Percentiles rank a stretch among this genome's conserved stretches.
phyloP scores from a whole-genome alignment of 2,329 filamentous ascomycete genomes.

The Cadophora gregata region DNA sequence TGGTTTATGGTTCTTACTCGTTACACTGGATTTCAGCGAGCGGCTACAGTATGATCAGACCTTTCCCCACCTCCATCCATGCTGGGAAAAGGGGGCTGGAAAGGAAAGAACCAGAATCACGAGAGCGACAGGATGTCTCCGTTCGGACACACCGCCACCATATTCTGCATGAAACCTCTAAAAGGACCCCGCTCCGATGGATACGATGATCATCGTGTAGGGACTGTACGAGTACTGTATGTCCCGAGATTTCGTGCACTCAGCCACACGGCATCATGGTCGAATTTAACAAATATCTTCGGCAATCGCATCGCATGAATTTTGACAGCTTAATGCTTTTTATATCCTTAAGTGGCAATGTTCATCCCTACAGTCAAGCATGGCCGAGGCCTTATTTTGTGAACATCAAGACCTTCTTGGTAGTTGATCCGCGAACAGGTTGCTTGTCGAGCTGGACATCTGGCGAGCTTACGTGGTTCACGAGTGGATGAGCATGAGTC shows the following conservation, averaged over 20 bases:
- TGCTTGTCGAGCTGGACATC: slow-evolving; percentile 16
- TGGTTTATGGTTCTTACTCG: slow-evolving; percentile 6
- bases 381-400: slow-evolving; percentile 13
- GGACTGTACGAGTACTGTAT: too few relatives aligned
- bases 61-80: neutral
- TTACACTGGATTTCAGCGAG: neutral
- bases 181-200: slow-evolving; percentile 17
- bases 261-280: slow-evolving; percentile 22
- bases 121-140: slow-evolving; percentile 18
- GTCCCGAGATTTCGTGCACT: slow-evolving; percentile 16
- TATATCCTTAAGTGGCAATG: slow-evolving; percentile 19
- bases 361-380: slow-evolving; percentile 16
- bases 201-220: slow-evolving; percentile 13
- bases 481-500: neutral
- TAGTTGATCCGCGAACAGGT: slow-evolving; percentile 5
- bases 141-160: slow-evolving; percentile 19
- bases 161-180: slow-evolving; percentile 20
- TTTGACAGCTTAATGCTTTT: neutral
- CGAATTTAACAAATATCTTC: slow-evolving; percentile 14
- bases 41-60: slow-evolving; percentile 7
- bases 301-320: slow-evolving; percentile 21
- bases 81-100: slow-evolving; percentile 7
- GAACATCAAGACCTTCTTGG: slow-evolving; percentile 16
- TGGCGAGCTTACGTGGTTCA: slow-evolving; percentile 9
- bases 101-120: slow-evolving; percentile 1